Percentiles rank a stretch among this genome's conserved stretches.
These are phyloP conservation scores for Aspergillus chevalieri DNA, from an alignment of 2,329 filamentous ascomycete genomes.

Conservation along the genomic window DNA sequence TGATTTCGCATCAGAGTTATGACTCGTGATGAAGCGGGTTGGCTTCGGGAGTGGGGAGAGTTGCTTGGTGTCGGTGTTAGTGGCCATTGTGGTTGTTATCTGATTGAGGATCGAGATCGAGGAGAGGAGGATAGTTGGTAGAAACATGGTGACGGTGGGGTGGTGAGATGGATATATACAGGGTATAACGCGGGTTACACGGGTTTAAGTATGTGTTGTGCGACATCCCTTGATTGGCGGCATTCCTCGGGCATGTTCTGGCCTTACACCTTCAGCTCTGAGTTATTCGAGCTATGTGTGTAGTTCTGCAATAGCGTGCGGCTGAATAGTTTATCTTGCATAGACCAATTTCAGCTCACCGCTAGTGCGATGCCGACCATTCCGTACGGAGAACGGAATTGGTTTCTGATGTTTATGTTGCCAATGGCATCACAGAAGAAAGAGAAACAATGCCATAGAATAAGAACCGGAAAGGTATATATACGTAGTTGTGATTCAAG, in stretches of 20 bases:
- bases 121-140: not conserved
- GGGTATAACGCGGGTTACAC: not conserved
- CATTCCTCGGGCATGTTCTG: not conserved
- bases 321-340: not conserved
- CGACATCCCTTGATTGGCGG: not conserved
- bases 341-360: not conserved
- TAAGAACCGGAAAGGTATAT: not conserved
- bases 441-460: too few relatives aligned
- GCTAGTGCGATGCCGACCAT: not conserved
- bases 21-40: conserved; percentile 34
- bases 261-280: not conserved
- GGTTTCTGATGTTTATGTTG: too few relatives aligned
- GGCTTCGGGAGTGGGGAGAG: conserved; percentile 21
- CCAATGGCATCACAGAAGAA: too few relatives aligned
- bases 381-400: not conserved
- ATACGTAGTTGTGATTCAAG: not conserved
- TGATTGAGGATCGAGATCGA: not conserved
- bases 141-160: not conserved
- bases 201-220: not conserved
- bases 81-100: conserved; percentile 8
- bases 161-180: too few relatives aligned
- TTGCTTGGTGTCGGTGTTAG: conserved; percentile 15
- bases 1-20: conserved; percentile 31
- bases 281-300: too few relatives aligned
- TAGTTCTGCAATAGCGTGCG: too few relatives aligned